A percentile compares a stretch with the other conserved stretches of the same genome.
These are phyloP conservation scores for Russula earlei DNA, from an alignment of 768 basidiomycete species.

Conservation along the genomic window DNA sequence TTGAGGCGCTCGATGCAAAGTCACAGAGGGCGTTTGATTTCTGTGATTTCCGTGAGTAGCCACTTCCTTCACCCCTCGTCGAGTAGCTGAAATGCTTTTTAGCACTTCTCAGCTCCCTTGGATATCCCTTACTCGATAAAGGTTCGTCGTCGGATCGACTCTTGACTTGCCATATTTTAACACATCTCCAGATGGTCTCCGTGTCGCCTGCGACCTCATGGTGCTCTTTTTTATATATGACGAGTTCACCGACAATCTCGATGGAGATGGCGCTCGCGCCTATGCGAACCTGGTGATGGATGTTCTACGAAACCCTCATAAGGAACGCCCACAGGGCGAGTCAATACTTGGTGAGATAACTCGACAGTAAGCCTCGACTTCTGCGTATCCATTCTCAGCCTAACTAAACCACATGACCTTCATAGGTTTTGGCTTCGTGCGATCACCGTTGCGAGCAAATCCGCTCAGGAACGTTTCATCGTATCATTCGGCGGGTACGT, in stretches of 20 bases:
- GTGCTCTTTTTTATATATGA: constrained; percentile 4
- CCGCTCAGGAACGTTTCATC: constrained; percentile 23
- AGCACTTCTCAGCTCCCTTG: background rate
- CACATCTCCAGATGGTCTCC: background rate
- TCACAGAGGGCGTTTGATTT: constrained; percentile 1
- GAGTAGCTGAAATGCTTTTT: background rate
- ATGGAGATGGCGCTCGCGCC: background rate
- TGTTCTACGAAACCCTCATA: constrained; percentile 6
- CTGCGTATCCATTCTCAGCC: background rate
- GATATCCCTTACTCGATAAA: constrained; percentile 2
- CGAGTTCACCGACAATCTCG: constrained; percentile 9
- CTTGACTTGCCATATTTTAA: background rate
- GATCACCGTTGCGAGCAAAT: background rate
- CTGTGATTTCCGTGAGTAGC: background rate
- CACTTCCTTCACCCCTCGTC: background rate
- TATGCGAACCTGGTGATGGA: background rate
- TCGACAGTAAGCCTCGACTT: constrained; percentile 4
- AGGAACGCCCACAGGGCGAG: constrained; percentile 1
- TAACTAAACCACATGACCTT: background rate
- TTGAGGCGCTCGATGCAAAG: background rate
- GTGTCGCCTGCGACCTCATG: constrained; percentile 7
- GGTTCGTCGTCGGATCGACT: background rate
- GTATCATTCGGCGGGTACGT: constrained; percentile 25
- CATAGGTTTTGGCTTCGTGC: constrained; percentile 7
- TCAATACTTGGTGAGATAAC: constrained; percentile 7